Base-by-base conservation (phyloP, 306 rosid genomes). In the Malus orientalis region DNA sequence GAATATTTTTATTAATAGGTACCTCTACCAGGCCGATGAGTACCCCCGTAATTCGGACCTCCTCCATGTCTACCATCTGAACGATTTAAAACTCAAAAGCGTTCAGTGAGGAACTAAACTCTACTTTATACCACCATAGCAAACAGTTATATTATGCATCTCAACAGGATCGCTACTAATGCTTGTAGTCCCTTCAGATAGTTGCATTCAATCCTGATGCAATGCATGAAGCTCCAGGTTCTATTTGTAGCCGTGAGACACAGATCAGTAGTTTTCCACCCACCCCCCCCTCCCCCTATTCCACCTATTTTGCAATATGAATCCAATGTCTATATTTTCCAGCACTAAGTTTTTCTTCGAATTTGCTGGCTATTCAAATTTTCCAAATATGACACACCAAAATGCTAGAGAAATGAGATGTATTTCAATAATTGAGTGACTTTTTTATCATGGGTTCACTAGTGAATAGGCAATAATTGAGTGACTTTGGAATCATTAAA, bases 1-100 rank as follows among this genome's bases (percentile, higher is more conserved):
- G 74, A 59, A 69, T 53, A 51, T 49, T 70, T 16, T 79, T 51
- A 3, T 60, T 73, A 78, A 73, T 81, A 51, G 30, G 68, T 89
- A 94, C 98, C 98, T 94, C 88, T 89, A 71, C 91, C 89, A 53
- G 83, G 92, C 69, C 92, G 93, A 80, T 86, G 74, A 74, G 88
- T 81, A 20, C 93, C 92, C 40, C 96, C 96, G 13, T 91, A 86
- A 82, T 89, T 86, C 23, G 84, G 87, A 70, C 85, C 64, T 81
- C 98, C 92, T 74, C 97, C 93, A 49, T 87, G 97, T 84, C 97
- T 87, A 57, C 93, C 90, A 92, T 90, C 98, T 94, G 88, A 83
- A 85, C 62, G 8, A 83, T 55, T 33, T 76, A 69, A 81, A 74
- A 20, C 53, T 33, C 38, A 71, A 38, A 32, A 45, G 74, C 47